Base-by-base conservation (phyloP, 768 basidiomycete genomes). In the Kondoa subrosea region DNA sequence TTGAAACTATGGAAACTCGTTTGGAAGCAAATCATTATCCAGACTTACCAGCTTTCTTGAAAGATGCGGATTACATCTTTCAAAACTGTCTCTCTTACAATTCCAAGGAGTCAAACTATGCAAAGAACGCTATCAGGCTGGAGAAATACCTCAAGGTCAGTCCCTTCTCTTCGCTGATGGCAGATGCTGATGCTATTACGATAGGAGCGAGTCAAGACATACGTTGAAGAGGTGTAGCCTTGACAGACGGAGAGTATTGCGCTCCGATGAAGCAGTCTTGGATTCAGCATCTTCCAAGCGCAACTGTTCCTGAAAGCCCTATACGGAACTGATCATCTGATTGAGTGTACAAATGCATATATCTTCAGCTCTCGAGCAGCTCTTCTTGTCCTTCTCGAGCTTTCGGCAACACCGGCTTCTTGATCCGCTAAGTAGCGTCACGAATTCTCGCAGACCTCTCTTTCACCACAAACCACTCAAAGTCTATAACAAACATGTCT, bases 81-180 rank as follows among this genome's bases (percentile, higher is more conserved):
- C 84, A 89, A 73, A 99, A 99, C 74, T 96, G 93, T 79, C 81
- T 85, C 67, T 76, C 81, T 65, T 97, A 93, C 78, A 99, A 99
- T 60, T 69, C 68, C 30, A 40, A 27, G 25, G 60, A 62, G 60
- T 72, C 72, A 34, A 74, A 73, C 40, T 75, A 74, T 66, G 26
- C 25, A 61, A 60, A 64, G 27, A 65, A 64, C n/a, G 61, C 61
- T 3, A 63, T 8, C 8, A 63, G 33, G 30, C 61, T 63, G 30
- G 61, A 63, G n/a, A 27, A 33, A 12, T 63, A 26, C 29, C 30
- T 60, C 25, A 60, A 60, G 58, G 25, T 60, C 8, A 4, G 30
- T 25, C 25, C 29, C 14, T 12, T 12, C 25, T 27, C 14, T 27
- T 31, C 8, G 4, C 25, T 31, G 25, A 12, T 27, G 8, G 58